These are phyloP conservation scores for Scedosporium minutisporum DNA, from an alignment of 2,329 filamentous ascomycete species.

Conservation along the genomic window DNA sequence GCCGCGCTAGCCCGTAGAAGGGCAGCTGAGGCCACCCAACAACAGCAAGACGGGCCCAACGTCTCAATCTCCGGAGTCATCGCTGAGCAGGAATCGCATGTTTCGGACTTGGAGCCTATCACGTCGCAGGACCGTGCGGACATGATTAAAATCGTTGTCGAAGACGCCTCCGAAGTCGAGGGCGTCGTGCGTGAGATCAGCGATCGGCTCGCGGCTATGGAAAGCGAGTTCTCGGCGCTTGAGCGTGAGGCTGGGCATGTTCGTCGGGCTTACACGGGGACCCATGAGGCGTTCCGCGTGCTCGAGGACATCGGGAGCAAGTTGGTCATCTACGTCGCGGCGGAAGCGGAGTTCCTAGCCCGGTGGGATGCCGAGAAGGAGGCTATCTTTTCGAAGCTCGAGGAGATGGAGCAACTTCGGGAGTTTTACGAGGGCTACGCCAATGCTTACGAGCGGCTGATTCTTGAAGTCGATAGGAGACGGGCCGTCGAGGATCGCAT, in stretches of 20 bases:
- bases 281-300: slow-evolving; percentile 52
- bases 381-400: slow-evolving; percentile 57
- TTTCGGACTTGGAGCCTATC: slow-evolving; percentile 54
- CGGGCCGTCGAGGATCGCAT: slow-evolving; percentile 65
- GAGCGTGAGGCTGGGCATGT: slow-evolving; percentile 48
- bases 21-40: slow-evolving; percentile 53
- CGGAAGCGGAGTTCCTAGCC: slow-evolving; percentile 52
- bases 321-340: slow-evolving; percentile 54
- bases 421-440: slow-evolving; percentile 84
- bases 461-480: slow-evolving; percentile 74
- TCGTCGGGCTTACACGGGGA: slow-evolving; percentile 41
- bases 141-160: slow-evolving; percentile 71
- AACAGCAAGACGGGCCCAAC: slow-evolving; percentile 31
- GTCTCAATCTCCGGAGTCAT: slow-evolving; percentile 61
- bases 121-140: slow-evolving; percentile 67
- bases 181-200: slow-evolving; percentile 62
- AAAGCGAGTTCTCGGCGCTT: slow-evolving; percentile 56
- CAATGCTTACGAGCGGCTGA: slow-evolving; percentile 71
- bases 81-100: slow-evolving; percentile 42
- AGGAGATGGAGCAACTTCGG: slow-evolving; percentile 66
- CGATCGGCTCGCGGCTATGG: slow-evolving; percentile 68
- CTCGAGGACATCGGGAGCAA: slow-evolving; percentile 59
- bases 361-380: slow-evolving; percentile 68
- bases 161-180: slow-evolving; percentile 59
- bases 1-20: slow-evolving; percentile 58